Percentiles rank a stretch among this genome's conserved stretches.
Conservation (phyloP, 352 stramenopile genomes). For the Discostella stelligera region DNA sequence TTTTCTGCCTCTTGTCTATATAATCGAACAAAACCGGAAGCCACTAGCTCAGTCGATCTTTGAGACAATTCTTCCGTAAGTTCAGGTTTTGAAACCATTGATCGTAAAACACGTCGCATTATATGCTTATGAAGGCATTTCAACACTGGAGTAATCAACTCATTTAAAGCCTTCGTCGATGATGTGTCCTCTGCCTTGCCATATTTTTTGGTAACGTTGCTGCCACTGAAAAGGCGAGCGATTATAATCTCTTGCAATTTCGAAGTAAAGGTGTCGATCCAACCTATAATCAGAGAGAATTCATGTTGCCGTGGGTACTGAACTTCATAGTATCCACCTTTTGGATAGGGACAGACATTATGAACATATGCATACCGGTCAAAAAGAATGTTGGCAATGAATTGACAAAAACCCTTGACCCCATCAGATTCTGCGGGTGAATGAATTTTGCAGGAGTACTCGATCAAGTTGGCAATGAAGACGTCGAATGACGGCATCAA, state of each 20-base stretch:
- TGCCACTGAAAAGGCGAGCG: not conserved
- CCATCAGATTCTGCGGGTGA: slow-evolving; percentile 15
- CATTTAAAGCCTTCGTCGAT: slow-evolving; percentile 17
- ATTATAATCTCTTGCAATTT: slow-evolving; percentile 37
- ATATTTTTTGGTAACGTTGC: slow-evolving; percentile 1
- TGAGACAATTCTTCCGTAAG: slow-evolving; percentile 1
- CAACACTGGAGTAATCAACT: slow-evolving; percentile 46
- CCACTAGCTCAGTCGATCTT: slow-evolving; percentile 20
- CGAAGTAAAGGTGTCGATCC: slow-evolving; percentile 32
- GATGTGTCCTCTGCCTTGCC: slow-evolving; percentile 18
- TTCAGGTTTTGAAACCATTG: slow-evolving; percentile 2
- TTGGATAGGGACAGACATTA: slow-evolving; percentile 10
- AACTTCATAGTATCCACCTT: slow-evolving; percentile 13
- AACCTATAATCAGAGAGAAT: slow-evolving; percentile 25
- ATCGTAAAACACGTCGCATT: slow-evolving; percentile 20
- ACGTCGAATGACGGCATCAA: slow-evolving; percentile 42
- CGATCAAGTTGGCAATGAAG: slow-evolving; percentile 32
- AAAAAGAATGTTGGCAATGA: slow-evolving; percentile 37
- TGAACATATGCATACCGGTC: slow-evolving; percentile 24
- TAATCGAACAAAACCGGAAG: slow-evolving; percentile 39
- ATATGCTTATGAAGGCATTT: slow-evolving; percentile 39
- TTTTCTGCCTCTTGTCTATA: slow-evolving; percentile 45
- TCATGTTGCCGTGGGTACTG: slow-evolving; percentile 5
- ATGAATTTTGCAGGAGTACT: slow-evolving; percentile 22
- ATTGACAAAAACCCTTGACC: slow-evolving; percentile 30